Conservation (phyloP, 2,329 filamentous ascomycete species). For the Macroventuria anomochaeta region DNA sequence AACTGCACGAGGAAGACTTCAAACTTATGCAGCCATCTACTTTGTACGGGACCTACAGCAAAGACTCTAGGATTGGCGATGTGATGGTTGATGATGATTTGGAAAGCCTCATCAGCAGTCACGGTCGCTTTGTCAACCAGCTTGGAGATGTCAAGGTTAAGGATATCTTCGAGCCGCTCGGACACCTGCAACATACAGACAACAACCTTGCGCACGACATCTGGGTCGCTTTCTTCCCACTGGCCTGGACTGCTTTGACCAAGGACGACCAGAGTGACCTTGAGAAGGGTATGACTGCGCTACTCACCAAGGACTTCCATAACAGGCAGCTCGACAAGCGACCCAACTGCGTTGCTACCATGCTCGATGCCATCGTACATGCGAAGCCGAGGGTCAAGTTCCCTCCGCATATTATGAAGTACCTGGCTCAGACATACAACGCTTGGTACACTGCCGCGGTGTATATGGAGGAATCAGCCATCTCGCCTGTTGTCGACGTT, state of each 20-base stretch:
- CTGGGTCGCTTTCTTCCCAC: constrained; percentile 89
- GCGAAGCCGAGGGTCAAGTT: constrained; percentile 89
- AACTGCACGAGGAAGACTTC: constrained; percentile 85
- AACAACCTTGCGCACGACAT: constrained; percentile 81
- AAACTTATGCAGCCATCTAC: constrained; percentile 75
- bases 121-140: constrained; percentile 83
- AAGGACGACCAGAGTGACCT: constrained; percentile 90
- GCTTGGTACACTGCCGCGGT: constrained; percentile 95
- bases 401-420: constrained; percentile 95
- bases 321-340: constrained; percentile 91
- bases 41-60: constrained; percentile 74
- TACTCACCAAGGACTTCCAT: constrained; percentile 95
- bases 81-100: constrained; percentile 82
- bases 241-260: constrained; percentile 88
- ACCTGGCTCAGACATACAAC: constrained; percentile 90
- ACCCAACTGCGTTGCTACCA: constrained; percentile 92
- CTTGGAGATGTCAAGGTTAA: constrained; percentile 84
- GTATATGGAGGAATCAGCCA: constrained; percentile 87
- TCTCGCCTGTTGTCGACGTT: constrained; percentile 84
- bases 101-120: constrained; percentile 76
- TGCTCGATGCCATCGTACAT: constrained; percentile 85
- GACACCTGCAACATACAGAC: constrained; percentile 91
- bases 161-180: constrained; percentile 87
- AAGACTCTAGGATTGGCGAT: constrained; percentile 68
- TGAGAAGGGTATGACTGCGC: constrained; percentile 85